Conservation (phyloP, 805 yeast genomes). For the Candida incommunis region DNA sequence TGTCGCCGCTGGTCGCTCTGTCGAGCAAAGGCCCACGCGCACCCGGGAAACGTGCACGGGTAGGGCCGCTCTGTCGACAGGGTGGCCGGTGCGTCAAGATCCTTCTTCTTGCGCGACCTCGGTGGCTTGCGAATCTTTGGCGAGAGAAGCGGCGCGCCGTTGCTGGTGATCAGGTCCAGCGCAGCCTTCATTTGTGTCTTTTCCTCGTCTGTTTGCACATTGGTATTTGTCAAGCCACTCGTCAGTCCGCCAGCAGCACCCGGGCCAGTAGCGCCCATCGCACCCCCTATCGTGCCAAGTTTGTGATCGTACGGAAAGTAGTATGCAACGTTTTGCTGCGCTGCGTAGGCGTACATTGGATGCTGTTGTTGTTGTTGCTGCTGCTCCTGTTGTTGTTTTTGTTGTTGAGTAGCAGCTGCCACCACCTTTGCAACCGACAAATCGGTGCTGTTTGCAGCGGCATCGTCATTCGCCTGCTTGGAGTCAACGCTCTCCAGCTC, state of each 20-base stretch:
- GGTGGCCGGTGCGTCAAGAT: slow-evolving; percentile 1
- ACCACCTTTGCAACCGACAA: neutral
- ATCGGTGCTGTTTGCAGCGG: neutral
- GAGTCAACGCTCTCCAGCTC: neutral
- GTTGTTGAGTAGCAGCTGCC: no score
- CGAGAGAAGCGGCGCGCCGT: neutral
- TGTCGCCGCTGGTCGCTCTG: slow-evolving; percentile 60
- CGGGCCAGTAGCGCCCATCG: neutral
- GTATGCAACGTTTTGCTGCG: neutral
- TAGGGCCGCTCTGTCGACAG: slow-evolving; percentile 18
- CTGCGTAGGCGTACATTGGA: neutral
- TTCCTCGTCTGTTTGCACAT: no score
- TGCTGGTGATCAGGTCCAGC: no score
- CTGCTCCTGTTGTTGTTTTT: neutral
- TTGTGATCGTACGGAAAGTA: neutral
- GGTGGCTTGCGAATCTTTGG: neutral
- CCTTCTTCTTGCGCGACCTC: neutral
- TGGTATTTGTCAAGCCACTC: neutral
- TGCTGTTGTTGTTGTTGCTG: neutral
- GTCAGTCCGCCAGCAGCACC: neutral
- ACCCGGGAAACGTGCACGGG: slow-evolving; percentile 26
- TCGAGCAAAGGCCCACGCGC: slow-evolving; percentile 60
- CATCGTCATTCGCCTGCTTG: neutral
- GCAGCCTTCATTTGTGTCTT: no score
- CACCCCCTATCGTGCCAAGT: neutral